A percentile compares a stretch with the other conserved stretches of the same genome.
phyloP scores from a whole-genome alignment of 2,329 filamentous ascomycete genomes.

The Biscogniauxia marginata region DNA sequence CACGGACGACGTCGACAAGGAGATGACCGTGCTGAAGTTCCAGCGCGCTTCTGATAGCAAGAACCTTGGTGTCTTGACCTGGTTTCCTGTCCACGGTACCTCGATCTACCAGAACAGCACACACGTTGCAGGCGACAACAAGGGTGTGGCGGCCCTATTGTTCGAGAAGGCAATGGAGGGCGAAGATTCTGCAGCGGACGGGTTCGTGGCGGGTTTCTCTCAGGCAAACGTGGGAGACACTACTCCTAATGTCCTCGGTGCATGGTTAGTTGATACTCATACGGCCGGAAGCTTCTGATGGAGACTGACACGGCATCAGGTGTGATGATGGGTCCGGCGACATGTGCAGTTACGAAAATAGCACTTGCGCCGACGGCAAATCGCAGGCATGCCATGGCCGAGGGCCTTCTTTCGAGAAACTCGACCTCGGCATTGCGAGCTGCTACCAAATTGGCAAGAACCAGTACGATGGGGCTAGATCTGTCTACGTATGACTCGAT shows the following conservation, averaged over 20 bases:
- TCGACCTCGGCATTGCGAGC: constrained; percentile 71
- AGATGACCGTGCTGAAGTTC: constrained; percentile 75
- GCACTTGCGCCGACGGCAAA: constrained; percentile 70
- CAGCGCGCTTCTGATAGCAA: constrained; percentile 68
- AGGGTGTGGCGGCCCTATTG: constrained; percentile 81
- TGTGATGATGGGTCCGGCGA: constrained; percentile 78
- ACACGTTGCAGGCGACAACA: constrained; percentile 85
- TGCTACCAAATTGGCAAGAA: constrained; percentile 71
- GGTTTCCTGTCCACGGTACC: constrained; percentile 89
- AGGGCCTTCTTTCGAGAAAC: constrained; percentile 63
- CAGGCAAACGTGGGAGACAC: constrained; percentile 91
- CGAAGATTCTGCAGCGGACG: constrained; percentile 52
- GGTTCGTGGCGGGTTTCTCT: constrained; percentile 86
- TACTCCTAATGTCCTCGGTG: constrained; percentile 78
- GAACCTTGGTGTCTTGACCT: constrained; percentile 78
- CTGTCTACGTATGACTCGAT: constrained; percentile 37
- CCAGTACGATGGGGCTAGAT: constrained; percentile 62
- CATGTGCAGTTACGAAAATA: constrained; percentile 70
- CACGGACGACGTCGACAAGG: constrained; percentile 64
- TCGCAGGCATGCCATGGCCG: constrained; percentile 61
- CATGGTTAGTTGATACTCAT: constrained; percentile 46
- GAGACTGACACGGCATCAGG: constrained; percentile 12
- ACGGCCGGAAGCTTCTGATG: background rate
- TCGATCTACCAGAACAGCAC: constrained; percentile 91
- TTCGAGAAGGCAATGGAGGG: constrained; percentile 70